These are phyloP conservation scores for Isochrysis galbana DNA, from an alignment of 78 protist genomes.

Conservation along the genomic window DNA sequence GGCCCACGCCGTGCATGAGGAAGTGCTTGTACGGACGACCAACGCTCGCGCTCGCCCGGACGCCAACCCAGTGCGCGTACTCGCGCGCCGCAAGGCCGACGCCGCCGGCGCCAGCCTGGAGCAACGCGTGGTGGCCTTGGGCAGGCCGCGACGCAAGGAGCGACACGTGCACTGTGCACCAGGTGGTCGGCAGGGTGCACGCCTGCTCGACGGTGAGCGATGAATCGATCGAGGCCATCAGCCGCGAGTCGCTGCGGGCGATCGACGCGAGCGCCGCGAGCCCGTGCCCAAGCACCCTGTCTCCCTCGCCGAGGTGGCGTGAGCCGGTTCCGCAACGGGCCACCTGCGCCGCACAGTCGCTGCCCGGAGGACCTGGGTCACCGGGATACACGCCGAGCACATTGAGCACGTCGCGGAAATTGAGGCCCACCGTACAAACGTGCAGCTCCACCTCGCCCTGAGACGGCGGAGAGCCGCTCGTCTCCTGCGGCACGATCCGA, in stretches of 20 bases:
- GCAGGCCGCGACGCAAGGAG: neutral
- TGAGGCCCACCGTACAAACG: neutral
- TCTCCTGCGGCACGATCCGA: neutral
- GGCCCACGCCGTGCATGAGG: neutral
- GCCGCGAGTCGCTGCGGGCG: neutral
- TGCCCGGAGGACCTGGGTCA: neutral
- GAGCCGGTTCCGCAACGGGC: neutral
- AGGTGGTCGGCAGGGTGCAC: neutral
- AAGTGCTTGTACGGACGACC: neutral
- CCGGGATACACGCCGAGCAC: conserved; percentile 1
- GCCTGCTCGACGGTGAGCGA: neutral
- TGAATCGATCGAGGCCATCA: neutral
- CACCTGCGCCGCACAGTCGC: neutral
- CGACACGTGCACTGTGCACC: neutral
- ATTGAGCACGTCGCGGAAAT: conserved; percentile 14
- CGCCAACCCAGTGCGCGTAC: neutral
- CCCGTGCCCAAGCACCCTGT: neutral
- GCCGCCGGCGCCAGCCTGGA: neutral
- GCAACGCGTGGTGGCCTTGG: neutral
- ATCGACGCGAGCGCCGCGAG: neutral
- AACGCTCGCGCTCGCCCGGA: neutral
- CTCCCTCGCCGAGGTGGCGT: neutral
- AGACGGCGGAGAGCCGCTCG: neutral
- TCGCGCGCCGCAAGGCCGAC: neutral
- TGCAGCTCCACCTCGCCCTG: neutral